A percentile compares a stretch with the other conserved stretches of the same genome.
Conservation (phyloP, 768 basidiomycete genomes). For the Candolleomyces eurysporus region DNA sequence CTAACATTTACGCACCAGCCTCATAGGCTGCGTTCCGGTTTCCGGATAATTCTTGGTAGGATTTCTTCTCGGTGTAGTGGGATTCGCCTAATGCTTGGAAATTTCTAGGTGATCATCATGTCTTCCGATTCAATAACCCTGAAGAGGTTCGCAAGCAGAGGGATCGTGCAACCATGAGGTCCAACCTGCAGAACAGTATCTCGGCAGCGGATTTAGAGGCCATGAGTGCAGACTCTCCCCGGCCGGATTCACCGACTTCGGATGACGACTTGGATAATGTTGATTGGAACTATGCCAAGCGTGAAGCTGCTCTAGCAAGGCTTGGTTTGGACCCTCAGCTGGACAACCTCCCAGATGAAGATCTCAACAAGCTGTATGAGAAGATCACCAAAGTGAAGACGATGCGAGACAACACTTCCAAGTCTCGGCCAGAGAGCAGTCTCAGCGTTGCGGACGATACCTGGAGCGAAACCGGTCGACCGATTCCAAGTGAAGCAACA, state of each 20-base stretch:
- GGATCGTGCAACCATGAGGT: constrained; percentile 74
- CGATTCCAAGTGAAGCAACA: constrained; percentile 74
- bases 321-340: constrained; percentile 86
- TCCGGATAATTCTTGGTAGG: constrained; percentile 91
- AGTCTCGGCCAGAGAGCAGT: constrained; percentile 87
- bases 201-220: constrained; percentile 67
- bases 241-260: constrained; percentile 78
- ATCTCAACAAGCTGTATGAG: constrained; percentile 90
- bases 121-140: constrained; percentile 96
- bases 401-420: constrained; percentile 76
- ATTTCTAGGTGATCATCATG: constrained; percentile 83
- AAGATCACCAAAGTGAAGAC: constrained; percentile 92
- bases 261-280: constrained; percentile 67
- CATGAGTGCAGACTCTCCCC: constrained; percentile 51
- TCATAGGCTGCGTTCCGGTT: constrained; percentile 89
- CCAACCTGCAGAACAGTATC: constrained; percentile 62
- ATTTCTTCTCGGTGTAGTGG: constrained; percentile 14
- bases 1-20: constrained; percentile 36
- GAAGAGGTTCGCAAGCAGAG: constrained; percentile 92
- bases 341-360: constrained; percentile 91
- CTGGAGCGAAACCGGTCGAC: constrained; percentile 88
- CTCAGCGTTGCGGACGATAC: constrained; percentile 82
- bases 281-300: constrained; percentile 97
- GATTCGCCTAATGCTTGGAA: constrained; percentile 5
- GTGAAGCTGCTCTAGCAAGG: constrained; percentile 87